Evolutionary conservation across 371 early-diverging fungal species (phyloP).

Genomic region (Cokeromyces recurvatus): DNA sequence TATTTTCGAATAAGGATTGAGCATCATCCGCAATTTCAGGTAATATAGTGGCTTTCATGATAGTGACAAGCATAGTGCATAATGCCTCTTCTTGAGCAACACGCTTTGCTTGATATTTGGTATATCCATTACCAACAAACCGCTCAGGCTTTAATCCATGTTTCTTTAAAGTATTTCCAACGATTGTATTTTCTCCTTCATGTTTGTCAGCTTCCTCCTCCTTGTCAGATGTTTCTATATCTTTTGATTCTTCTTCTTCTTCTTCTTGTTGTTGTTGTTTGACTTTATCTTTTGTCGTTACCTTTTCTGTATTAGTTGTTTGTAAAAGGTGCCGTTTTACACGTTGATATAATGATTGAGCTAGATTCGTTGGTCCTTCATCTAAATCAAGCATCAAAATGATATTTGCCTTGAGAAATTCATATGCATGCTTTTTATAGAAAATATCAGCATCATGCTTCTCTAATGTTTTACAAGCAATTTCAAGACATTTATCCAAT

Average conservation of each 20-base stretch:
- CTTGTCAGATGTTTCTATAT: not conserved
- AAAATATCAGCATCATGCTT: constrained; percentile 44
- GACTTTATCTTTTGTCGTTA: not conserved
- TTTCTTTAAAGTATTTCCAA: constrained; percentile 26
- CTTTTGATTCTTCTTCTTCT: not conserved
- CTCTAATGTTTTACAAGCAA: constrained; percentile 57
- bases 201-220: constrained; percentile 1
- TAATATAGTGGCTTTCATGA: constrained; percentile 66
- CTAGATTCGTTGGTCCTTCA: constrained; percentile 47
- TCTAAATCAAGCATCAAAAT: constrained; percentile 70
- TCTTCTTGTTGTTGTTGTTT: no score
- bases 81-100: constrained; percentile 67
- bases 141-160: constrained; percentile 37
- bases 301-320: no score
- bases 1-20: constrained; percentile 58
- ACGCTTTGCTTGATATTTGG: constrained; percentile 45
- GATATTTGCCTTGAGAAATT: constrained; percentile 66
- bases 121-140: constrained; percentile 40
- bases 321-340: constrained; percentile 28
- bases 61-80: constrained; percentile 54
- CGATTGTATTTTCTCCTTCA: constrained; percentile 27
- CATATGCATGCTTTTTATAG: constrained; percentile 67
- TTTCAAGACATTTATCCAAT: constrained; percentile 50
- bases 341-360: constrained; percentile 42
- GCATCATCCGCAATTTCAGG: constrained; percentile 63